A percentile compares a stretch with the other conserved stretches of the same genome.
These are phyloP conservation scores for Fraxinus ornus DNA, from an alignment of 305 asterid genomes.

Conservation along the genomic window DNA sequence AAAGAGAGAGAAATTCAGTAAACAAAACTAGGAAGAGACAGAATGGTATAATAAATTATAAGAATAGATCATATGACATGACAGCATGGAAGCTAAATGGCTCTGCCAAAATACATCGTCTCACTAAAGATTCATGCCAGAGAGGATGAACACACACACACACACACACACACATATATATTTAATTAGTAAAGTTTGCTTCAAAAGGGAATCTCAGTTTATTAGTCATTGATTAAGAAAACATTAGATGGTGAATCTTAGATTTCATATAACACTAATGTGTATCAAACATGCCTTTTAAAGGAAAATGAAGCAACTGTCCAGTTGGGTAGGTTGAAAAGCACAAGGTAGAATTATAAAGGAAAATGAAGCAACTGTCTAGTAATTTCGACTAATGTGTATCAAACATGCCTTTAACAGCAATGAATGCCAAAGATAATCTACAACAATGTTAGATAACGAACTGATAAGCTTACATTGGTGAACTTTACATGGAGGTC, in stretches of 20 bases:
- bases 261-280: background rate
- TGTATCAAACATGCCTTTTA: too few species aligned
- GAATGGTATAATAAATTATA: background rate
- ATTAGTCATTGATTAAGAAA: background rate
- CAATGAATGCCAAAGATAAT: conserved; percentile 20
- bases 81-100: background rate
- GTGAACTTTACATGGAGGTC: conserved; percentile 26
- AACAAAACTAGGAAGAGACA: background rate
- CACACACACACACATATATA: background rate
- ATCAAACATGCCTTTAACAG: too few species aligned
- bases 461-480: conserved; percentile 30
- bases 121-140: background rate
- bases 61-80: background rate
- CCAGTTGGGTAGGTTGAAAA: background rate
- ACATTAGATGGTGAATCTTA: background rate
- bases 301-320: too few species aligned
- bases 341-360: too few species aligned
- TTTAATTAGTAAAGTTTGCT: background rate
- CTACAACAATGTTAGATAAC: conserved; percentile 23
- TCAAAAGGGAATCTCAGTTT: background rate
- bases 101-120: background rate
- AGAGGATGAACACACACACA: background rate
- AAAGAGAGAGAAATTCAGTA: background rate
- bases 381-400: background rate
- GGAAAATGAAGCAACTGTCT: too few species aligned